Percentiles rank a stretch among this genome's conserved stretches.
These are phyloP conservation scores for Tuber microsphaerosporum DNA, from an alignment of 495 filamentous ascomycete species.

Conservation along the genomic window DNA sequence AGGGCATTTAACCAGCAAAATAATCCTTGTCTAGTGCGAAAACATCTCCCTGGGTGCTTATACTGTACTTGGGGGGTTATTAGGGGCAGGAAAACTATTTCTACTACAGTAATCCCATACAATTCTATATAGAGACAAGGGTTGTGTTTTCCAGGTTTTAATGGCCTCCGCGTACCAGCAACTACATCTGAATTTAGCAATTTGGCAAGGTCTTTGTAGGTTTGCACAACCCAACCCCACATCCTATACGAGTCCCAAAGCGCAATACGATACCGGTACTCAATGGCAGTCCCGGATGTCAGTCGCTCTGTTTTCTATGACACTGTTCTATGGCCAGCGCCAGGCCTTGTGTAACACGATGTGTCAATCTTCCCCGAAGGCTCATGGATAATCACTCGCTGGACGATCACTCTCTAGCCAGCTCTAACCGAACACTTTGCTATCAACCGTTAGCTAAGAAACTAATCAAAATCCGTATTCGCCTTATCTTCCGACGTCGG, in stretches of 20 bases:
- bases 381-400: neutral
- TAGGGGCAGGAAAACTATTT: too few species aligned
- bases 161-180: neutral
- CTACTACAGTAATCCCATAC: too few species aligned
- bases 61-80: neutral
- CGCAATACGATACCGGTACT: neutral
- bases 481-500: neutral
- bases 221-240: too few species aligned
- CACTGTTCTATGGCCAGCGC: neutral
- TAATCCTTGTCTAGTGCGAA: too few species aligned
- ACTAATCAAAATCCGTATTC: neutral
- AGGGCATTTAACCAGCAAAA: too few species aligned
- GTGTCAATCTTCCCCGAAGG: neutral
- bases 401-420: neutral
- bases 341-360: neutral
- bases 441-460: neutral
- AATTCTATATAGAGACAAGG: too few species aligned
- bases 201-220: neutral
- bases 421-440: neutral
- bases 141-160: too few species aligned
- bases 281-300: neutral
- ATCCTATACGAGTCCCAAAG: neutral
- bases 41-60: neutral
- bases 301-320: neutral
- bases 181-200: neutral